These are phyloP conservation scores for Fomitopsis schrenkii DNA, from an alignment of 1,284 basidiomycete species.

Conservation along the genomic window DNA sequence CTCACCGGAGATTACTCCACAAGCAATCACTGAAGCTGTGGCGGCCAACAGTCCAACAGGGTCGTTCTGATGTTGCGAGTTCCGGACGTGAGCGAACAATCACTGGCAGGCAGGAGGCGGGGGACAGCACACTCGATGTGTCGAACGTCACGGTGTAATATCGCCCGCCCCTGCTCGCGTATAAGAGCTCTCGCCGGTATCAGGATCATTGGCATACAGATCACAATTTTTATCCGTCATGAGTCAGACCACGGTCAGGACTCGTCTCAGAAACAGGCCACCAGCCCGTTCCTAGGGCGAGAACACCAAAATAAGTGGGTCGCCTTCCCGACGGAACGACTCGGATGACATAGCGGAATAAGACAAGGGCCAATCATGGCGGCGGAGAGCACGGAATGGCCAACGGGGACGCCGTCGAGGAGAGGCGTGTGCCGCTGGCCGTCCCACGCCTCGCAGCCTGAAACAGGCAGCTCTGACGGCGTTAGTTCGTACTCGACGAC, in stretches of 20 bases:
- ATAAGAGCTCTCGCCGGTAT: constrained; percentile 1
- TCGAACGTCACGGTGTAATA: not conserved
- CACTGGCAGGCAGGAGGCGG: not conserved
- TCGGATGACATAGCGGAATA: constrained; percentile 7
- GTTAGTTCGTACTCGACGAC: not conserved
- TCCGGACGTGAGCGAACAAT: not conserved
- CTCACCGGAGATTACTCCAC: not conserved
- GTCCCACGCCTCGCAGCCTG: not conserved
- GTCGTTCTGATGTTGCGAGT: not conserved
- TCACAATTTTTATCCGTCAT: constrained; percentile 5
- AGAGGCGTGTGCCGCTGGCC: not conserved
- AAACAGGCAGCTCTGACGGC: not conserved
- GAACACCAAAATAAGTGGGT: constrained; percentile 8
- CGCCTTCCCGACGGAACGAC: constrained; percentile 12
- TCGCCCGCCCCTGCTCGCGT: not conserved
- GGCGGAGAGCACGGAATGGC: not conserved
- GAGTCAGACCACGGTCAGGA: constrained; percentile 9
- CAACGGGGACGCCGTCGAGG: not conserved
- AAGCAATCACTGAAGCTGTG: not conserved
- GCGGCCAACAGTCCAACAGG: not conserved
- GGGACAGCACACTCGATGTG: not conserved
- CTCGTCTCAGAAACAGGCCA: not conserved
- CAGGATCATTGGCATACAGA: not conserved
- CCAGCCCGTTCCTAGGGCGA: not conserved
- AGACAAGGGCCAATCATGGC: not conserved